Percentiles rank a stretch among this genome's conserved stretches.
These are phyloP conservation scores for Zygosaccharomyces bisporus DNA, from an alignment of 805 yeast species.

Conservation along the genomic window DNA sequence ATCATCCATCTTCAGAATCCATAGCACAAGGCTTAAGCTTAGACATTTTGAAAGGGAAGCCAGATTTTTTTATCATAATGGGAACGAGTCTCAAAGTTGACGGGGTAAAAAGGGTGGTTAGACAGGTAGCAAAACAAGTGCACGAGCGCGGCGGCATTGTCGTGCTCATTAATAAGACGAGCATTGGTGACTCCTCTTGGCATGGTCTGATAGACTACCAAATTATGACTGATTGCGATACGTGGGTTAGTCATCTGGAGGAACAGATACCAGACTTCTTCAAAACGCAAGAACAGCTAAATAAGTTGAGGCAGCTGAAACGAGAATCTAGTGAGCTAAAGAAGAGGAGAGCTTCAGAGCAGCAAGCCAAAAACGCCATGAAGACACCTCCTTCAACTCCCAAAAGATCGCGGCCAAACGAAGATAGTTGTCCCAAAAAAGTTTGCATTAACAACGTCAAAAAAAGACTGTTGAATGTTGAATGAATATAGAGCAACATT, in stretches of 20 bases:
- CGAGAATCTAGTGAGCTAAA: conserved; percentile 34
- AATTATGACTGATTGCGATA: conserved; percentile 75
- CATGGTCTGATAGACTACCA: conserved; percentile 72
- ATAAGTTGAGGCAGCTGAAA: conserved; percentile 28
- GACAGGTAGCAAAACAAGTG: conserved; percentile 60
- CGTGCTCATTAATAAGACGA: conserved; percentile 68
- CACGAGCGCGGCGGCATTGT: conserved; percentile 80
- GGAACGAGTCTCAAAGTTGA: conserved; percentile 92
- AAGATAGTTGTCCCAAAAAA: background rate
- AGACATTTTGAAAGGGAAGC: conserved; percentile 57
- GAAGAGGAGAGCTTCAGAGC: conserved; percentile 24
- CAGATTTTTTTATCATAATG: conserved; percentile 79
- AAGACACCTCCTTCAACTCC: conserved; percentile 24
- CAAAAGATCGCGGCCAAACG: conserved; percentile 2
- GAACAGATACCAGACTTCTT: conserved; percentile 58
- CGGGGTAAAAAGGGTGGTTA: conserved; percentile 80
- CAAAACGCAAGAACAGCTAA: conserved; percentile 45
- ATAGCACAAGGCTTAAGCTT: conserved; percentile 64
- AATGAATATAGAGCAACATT: background rate
- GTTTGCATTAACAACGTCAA: conserved; percentile 9
- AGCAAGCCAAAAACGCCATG: conserved; percentile 8
- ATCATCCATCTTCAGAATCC: conserved; percentile 83
- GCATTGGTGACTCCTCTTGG: conserved; percentile 62
- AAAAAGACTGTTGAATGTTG: conserved; percentile 8
- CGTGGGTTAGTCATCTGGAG: conserved; percentile 60